Evolutionary conservation across 768 basidiomycete species (phyloP).

Genomic region (Leccinum ochraceum): DNA sequence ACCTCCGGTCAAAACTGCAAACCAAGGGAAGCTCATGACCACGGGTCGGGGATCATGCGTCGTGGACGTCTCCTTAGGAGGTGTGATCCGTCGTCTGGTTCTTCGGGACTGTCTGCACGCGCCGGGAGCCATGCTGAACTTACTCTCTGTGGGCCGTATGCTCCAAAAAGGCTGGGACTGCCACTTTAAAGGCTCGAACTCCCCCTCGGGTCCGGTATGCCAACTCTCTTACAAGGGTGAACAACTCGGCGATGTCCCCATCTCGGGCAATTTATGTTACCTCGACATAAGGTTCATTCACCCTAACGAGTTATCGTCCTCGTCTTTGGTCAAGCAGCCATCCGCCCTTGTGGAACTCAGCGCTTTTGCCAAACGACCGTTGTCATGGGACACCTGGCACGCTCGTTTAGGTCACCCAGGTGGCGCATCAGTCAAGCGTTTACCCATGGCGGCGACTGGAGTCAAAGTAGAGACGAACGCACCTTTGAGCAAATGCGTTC

Average conservation of each 20-base stretch:
- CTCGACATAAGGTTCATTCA: not conserved
- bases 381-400: not conserved
- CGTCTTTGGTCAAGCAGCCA: too few species aligned
- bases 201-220: not conserved
- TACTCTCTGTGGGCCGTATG: not conserved
- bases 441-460: rapidly evolving
- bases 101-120: too few species aligned
- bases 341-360: too few species aligned
- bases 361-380: too few species aligned
- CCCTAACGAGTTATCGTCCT: too few species aligned
- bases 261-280: not conserved
- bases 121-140: not conserved
- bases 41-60: too few species aligned
- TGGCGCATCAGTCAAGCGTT: rapidly evolving
- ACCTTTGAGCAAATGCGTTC: not conserved
- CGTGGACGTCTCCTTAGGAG: too few species aligned
- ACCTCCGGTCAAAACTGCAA: too few species aligned
- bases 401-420: not conserved
- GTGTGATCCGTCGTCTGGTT: too few species aligned
- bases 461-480: not conserved
- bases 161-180: not conserved
- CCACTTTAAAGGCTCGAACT: not conserved
- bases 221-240: not conserved
- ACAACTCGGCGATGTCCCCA: not conserved
- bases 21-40: too few species aligned